Evolutionary conservation across 2,329 filamentous ascomycete genomes (phyloP).

Genomic region (Alternaria gaisen): DNA sequence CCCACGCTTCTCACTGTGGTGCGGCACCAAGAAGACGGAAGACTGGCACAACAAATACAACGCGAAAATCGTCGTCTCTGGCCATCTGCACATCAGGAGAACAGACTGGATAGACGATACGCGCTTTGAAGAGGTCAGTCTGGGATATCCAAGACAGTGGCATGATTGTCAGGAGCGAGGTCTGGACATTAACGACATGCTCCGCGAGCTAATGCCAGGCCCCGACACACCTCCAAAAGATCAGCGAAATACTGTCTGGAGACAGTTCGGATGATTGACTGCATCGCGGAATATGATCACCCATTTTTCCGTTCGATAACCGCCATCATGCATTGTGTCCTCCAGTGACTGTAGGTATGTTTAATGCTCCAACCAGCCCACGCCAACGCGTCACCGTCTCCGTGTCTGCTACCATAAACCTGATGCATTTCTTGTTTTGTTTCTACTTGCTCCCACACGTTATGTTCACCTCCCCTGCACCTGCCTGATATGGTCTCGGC

Average conservation of each 20-base stretch:
- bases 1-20: conserved; percentile 58
- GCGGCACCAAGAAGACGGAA: conserved; percentile 58
- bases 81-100: conserved; percentile 57
- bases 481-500: conserved; percentile 28
- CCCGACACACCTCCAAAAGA: conserved; percentile 41
- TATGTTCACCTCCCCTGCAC: conserved; percentile 16
- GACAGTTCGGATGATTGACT: conserved; percentile 35
- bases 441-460: neutral
- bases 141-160: conserved; percentile 60
- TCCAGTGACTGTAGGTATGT: conserved; percentile 15
- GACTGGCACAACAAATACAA: conserved; percentile 58
- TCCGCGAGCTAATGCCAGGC: conserved; percentile 58
- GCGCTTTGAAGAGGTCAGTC: conserved; percentile 57
- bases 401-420: neutral
- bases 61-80: conserved; percentile 58
- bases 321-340: conserved; percentile 6
- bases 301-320: conserved; percentile 7
- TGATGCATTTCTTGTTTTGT: conserved; percentile 5
- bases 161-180: conserved; percentile 54
- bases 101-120: conserved; percentile 59
- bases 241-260: conserved; percentile 38
- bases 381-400: conserved; percentile 10
- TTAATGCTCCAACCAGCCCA: conserved; percentile 14
- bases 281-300: neutral
- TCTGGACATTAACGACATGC: conserved; percentile 56